Evolutionary conservation across 2,329 filamentous ascomycete genomes (phyloP).

Genomic region (Emydomyces testavorans): DNA sequence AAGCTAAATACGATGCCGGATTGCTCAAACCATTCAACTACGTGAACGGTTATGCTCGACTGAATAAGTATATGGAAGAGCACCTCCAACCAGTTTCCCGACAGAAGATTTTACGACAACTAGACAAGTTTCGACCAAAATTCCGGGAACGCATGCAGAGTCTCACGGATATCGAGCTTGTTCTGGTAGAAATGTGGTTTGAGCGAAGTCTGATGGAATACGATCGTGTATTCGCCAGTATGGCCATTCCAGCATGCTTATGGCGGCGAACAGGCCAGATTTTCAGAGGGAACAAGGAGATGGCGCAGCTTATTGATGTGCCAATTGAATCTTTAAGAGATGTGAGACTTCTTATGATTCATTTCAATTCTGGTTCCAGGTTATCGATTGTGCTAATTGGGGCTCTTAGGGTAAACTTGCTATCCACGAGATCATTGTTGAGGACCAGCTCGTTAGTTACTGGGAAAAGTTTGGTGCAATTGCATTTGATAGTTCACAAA

Average conservation of each 20-base stretch:
- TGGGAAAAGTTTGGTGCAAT: constrained; percentile 99
- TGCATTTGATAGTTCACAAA: constrained; percentile 86
- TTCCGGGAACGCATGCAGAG: constrained; percentile 90
- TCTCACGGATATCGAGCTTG: constrained; percentile 84
- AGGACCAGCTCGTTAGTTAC: constrained; percentile 89
- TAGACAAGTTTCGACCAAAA: constrained; percentile 87
- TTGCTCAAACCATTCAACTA: constrained; percentile 96
- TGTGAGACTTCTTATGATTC: constrained; percentile 45
- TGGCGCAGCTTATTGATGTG: constrained; percentile 91
- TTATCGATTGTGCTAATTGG: not conserved
- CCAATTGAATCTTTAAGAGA: constrained; percentile 84
- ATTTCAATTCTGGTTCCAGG: not conserved
- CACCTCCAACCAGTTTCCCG: constrained; percentile 73
- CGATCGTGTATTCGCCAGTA: constrained; percentile 94
- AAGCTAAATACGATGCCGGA: constrained; percentile 91
- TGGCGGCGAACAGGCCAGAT: constrained; percentile 97
- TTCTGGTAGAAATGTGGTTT: constrained; percentile 98
- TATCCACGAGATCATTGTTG: constrained; percentile 87
- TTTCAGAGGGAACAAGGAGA: constrained; percentile 93
- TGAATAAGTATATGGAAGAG: constrained; percentile 83
- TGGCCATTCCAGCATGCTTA: constrained; percentile 95
- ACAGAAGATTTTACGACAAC: constrained; percentile 79
- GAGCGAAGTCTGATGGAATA: constrained; percentile 95
- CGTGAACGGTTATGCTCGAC: constrained; percentile 82
- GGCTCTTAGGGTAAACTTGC: constrained; percentile 72